Conservation (phyloP, 805 yeast species). For the Lipomyces mesembrius region DNA sequence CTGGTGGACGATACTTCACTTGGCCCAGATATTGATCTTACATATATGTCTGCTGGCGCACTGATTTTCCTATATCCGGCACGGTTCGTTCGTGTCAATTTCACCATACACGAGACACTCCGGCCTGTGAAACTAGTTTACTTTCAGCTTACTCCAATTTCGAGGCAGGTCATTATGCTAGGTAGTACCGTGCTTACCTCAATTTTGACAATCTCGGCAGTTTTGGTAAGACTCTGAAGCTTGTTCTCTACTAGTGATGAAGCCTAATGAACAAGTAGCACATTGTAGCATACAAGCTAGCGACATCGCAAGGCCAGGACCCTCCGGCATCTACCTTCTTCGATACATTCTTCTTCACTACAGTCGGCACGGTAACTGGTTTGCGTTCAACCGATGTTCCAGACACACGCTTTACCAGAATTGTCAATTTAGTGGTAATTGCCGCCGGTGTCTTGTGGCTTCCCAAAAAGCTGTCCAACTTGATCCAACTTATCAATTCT, state of each 20-base stretch:
- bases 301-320: slow-evolving; percentile 6
- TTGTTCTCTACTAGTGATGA: not conserved
- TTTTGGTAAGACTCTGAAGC: slow-evolving; percentile 15
- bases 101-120: slow-evolving; percentile 18
- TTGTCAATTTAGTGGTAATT: slow-evolving; percentile 20
- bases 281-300: slow-evolving; percentile 18
- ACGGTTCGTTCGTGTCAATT: slow-evolving; percentile 17
- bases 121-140: slow-evolving; percentile 20
- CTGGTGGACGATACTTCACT: slow-evolving; percentile 18
- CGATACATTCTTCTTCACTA: slow-evolving; percentile 29
- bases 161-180: slow-evolving; percentile 10
- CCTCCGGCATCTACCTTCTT: slow-evolving; percentile 18
- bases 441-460: slow-evolving; percentile 25
- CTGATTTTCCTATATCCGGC: slow-evolving; percentile 20
- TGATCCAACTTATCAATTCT: slow-evolving; percentile 21
- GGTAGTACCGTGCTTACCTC: slow-evolving; percentile 14
- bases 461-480: slow-evolving; percentile 19
- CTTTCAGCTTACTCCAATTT: slow-evolving; percentile 8
- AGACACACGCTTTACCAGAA: slow-evolving; percentile 17
- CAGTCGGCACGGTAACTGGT: slow-evolving; percentile 24
- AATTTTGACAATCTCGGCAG: slow-evolving; percentile 20
- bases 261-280: not conserved
- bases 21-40: slow-evolving; percentile 21
- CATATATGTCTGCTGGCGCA: slow-evolving; percentile 27
- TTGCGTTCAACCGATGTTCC: slow-evolving; percentile 21